Evolutionary conservation across 257 asterid genomes (phyloP).

Genomic region (Salvia hispanica): DNA sequence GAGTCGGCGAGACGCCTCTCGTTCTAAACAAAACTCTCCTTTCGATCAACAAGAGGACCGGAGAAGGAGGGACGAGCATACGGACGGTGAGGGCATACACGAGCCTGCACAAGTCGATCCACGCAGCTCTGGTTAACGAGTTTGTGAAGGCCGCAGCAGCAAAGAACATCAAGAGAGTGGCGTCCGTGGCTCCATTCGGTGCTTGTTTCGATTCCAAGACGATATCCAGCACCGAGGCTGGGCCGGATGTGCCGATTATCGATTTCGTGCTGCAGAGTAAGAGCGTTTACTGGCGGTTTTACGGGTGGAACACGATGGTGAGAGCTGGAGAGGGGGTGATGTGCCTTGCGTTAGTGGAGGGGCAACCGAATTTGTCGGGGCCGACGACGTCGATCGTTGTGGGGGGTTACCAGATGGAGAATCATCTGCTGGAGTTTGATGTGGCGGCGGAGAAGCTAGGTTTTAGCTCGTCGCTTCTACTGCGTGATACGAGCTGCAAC

Average conservation of each 20-base stretch:
- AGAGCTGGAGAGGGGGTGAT: conserved; percentile 30
- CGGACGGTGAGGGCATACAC: conserved; percentile 55
- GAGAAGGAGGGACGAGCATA: conserved; percentile 52
- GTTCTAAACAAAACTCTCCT: conserved; percentile 46
- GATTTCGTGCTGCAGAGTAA: conserved; percentile 40
- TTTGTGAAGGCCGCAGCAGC: conserved; percentile 42
- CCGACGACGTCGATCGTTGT: conserved; percentile 43
- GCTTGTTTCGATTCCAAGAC: conserved; percentile 50
- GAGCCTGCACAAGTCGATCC: conserved; percentile 40
- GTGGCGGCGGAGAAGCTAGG: conserved; percentile 39
- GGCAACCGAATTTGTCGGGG: conserved; percentile 24
- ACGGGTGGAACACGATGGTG: conserved; percentile 51
- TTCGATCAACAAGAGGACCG: conserved; percentile 40
- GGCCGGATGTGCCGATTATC: conserved; percentile 43
- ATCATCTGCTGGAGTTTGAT: conserved; percentile 53
- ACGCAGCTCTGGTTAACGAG: conserved; percentile 34
- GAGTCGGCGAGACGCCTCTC: conserved; percentile 37
- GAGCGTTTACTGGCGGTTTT: conserved; percentile 46
- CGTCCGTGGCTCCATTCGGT: conserved; percentile 49
- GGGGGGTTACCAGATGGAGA: conserved; percentile 62
- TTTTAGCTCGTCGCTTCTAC: conserved; percentile 46
- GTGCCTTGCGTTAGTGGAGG: conserved; percentile 60
- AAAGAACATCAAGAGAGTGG: conserved; percentile 39
- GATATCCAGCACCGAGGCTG: conserved; percentile 27
- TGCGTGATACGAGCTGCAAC: conserved; percentile 45